Base-by-base conservation (phyloP, 176 grass and related monocot genomes). In the Hsuehochloa calcarea region DNA sequence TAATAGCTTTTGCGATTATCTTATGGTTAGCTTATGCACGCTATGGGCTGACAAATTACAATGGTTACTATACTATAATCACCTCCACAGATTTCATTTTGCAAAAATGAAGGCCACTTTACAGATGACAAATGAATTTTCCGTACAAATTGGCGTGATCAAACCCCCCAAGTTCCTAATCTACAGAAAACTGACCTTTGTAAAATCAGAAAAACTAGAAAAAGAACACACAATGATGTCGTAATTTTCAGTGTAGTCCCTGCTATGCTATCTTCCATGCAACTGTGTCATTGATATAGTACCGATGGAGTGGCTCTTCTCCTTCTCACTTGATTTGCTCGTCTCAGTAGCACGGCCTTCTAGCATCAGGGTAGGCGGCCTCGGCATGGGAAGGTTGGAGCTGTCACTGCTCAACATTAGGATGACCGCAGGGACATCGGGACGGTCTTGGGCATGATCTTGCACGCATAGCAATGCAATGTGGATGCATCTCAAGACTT, bases 381-480 rank as follows among this genome's bases (percentile, higher is more conserved):
- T 89, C 6, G 92, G 95, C 38, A 84, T 78, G 15, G 89, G 83
- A 45, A 92, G 87, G 7, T 12, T 75, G 44, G 65, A 39, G 70
- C 29, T 84, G 39, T 90, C 81, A 3, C 61, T 90, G 47, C 85
- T 89, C 85, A 95, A 16, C 93, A 95, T 92, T 8, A 84, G 47
- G 61, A 98, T 90, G 51, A 95, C 85, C 2, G 85, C 49, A 0
- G 80, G 88, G 55, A 98, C 83, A 63, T 91, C 88, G 0, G 95
- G 95, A 27, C 95, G 85, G 7, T 95, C 93, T 25, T 85, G 90
- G 10, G 91, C 89, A 39, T 91, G 89, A 76, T 98, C 95, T 55
- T 98, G 93, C 68, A 95, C 91, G 19, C 95, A 98, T 3, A 98
- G 52, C 29, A 98, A n/a, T 1, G 87, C 95, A 10, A 95, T 79